These are phyloP conservation scores for Stentor roeselii DNA, from an alignment of 73 alveolate species.

Conservation along the genomic window DNA sequence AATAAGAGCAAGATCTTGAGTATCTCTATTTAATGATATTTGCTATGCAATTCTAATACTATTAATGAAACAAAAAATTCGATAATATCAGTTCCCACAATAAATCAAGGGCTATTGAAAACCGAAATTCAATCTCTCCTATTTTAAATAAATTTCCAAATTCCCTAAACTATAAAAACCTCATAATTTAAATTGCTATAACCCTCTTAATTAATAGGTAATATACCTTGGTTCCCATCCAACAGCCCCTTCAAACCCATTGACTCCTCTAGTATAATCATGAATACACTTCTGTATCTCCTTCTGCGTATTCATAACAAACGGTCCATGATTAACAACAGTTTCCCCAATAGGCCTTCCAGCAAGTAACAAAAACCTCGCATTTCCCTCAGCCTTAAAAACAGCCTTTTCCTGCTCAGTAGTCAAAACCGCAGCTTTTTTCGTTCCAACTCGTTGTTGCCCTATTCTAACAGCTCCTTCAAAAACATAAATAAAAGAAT, in stretches of 20 bases:
- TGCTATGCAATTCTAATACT: too few relatives aligned
- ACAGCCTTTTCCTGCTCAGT: not conserved
- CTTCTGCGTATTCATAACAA: slow-evolving; percentile 65
- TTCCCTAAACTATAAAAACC: too few relatives aligned
- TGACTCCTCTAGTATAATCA: slow-evolving; percentile 57
- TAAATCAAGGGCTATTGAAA: too few relatives aligned
- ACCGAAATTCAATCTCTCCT: too few relatives aligned
- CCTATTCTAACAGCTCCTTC: slow-evolving; percentile 55
- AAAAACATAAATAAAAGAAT: slow-evolving; percentile 49
- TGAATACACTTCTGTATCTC: slow-evolving; percentile 55
- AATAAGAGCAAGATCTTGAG: too few relatives aligned
- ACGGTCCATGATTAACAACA: slow-evolving; percentile 65
- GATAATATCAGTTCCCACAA: too few relatives aligned
- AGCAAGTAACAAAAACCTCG: slow-evolving; percentile 59
- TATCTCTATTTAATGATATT: too few relatives aligned
- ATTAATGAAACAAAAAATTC: too few relatives aligned
- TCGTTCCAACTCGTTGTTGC: not conserved
- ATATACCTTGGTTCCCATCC: slow-evolving; percentile 66
- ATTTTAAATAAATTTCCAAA: too few relatives aligned
- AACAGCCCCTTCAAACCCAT: slow-evolving; percentile 84
- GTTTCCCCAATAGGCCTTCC: slow-evolving; percentile 81
- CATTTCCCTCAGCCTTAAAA: slow-evolving; percentile 24
- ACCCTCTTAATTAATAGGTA: too few relatives aligned
- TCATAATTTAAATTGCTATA: too few relatives aligned
- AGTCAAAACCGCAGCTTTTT: slow-evolving; percentile 33